These are phyloP conservation scores for Paramecium tetraurelia DNA, from an alignment of 73 alveolate species.

Conservation along the genomic window DNA sequence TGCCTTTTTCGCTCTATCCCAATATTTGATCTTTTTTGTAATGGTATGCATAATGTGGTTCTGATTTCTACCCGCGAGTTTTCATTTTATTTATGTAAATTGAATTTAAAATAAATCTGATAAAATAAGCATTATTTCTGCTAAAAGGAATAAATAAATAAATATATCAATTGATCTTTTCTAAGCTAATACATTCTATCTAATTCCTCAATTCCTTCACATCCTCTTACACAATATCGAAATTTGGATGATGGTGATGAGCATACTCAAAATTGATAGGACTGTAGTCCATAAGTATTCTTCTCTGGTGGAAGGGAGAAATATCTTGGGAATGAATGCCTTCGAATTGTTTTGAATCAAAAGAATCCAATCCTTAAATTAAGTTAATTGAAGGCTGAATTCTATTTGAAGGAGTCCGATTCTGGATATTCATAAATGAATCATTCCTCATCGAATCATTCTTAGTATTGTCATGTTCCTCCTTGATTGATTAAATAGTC, in stretches of 20 bases:
- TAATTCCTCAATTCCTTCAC: background rate
- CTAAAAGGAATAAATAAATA: background rate
- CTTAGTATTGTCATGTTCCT: constrained; percentile 28
- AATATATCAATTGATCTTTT: background rate
- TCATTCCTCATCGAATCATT: constrained; percentile 3
- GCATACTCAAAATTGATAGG: constrained; percentile 21
- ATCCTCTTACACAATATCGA: background rate
- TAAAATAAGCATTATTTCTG: background rate
- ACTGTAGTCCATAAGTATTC: background rate
- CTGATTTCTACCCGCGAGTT: constrained; percentile 7
- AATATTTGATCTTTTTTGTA: background rate
- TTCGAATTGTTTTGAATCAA: background rate
- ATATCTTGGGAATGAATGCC: background rate
- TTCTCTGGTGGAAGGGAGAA: background rate
- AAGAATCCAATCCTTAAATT: background rate
- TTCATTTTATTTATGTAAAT: background rate
- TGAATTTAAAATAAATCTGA: background rate
- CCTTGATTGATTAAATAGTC: background rate
- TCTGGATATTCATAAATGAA: background rate
- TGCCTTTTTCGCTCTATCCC: background rate
- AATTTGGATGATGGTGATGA: background rate
- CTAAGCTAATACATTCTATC: constrained; percentile 17
- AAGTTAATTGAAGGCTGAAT: background rate
- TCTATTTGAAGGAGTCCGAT: constrained; percentile 1
- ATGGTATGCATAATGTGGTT: background rate